Percentiles rank a stretch among this genome's conserved stretches.
Conservation (phyloP, 2,329 filamentous ascomycete genomes). For the Colletotrichum lini region DNA sequence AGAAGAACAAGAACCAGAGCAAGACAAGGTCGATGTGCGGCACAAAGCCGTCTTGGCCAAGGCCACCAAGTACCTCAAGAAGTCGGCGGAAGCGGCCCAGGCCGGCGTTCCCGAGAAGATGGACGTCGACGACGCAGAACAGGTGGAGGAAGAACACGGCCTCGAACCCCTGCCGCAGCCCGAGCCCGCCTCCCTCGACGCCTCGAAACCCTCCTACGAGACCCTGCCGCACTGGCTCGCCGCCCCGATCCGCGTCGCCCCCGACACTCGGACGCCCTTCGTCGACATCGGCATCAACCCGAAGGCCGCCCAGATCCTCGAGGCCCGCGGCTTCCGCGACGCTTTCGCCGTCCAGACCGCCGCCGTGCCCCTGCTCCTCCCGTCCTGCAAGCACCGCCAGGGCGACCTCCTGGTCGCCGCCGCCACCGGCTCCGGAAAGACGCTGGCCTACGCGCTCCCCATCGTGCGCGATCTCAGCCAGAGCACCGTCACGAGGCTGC, state of each 20-base stretch:
- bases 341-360: conserved; percentile 87
- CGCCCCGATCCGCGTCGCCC: conserved; percentile 78
- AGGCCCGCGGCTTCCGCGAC: conserved; percentile 76
- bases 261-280: conserved; percentile 74
- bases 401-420: conserved; percentile 93
- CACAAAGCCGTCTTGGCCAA: conserved; percentile 70
- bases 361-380: conserved; percentile 84
- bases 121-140: conserved; percentile 48
- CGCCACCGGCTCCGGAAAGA: conserved; percentile 96
- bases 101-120: conserved; percentile 50
- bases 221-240: conserved; percentile 87
- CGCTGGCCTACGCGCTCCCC: conserved; percentile 89
- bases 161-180: conserved; percentile 88
- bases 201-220: conserved; percentile 77
- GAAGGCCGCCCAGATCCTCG: conserved; percentile 73
- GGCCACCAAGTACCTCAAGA: conserved; percentile 68
- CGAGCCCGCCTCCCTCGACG: conserved; percentile 69
- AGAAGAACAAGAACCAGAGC: conserved; percentile 44
- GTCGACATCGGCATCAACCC: conserved; percentile 72
- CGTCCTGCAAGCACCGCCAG: conserved; percentile 70
- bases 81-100: conserved; percentile 58
- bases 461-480: conserved; percentile 83
- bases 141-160: conserved; percentile 71
- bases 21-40: conserved; percentile 50
- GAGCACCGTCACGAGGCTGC: conserved; percentile 74